A percentile compares a stretch with the other conserved stretches of the same genome.
These are phyloP conservation scores for Cornus kousa DNA, from an alignment of 148 eudicot genomes.

Conservation along the genomic window DNA sequence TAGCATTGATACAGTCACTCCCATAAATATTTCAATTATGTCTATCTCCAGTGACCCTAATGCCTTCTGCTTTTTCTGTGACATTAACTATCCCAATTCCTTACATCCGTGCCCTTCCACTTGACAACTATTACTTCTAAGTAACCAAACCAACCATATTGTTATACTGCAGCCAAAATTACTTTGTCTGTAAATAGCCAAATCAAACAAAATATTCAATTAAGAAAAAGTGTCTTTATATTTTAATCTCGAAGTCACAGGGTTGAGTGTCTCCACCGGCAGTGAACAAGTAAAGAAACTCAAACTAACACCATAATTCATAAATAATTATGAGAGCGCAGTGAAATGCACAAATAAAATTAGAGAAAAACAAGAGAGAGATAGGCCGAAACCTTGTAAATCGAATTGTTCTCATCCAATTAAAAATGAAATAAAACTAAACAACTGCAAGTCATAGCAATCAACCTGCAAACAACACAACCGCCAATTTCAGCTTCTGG, in stretches of 20 bases:
- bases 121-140: neutral
- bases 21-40: neutral
- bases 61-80: neutral
- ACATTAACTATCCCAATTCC: neutral
- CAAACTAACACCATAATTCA: too few relatives aligned
- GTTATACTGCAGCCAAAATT: neutral
- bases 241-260: too few relatives aligned
- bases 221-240: too few relatives aligned
- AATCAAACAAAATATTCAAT: too few relatives aligned
- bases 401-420: neutral
- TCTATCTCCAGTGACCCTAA: neutral
- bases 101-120: neutral
- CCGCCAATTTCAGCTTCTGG: slow-evolving; percentile 77
- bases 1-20: neutral
- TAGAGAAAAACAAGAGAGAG: neutral
- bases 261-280: too few relatives aligned
- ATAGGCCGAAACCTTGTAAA: neutral
- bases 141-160: neutral
- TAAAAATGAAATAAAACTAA: neutral
- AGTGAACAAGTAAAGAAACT: too few relatives aligned
- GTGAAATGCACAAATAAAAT: neutral
- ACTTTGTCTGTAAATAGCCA: too few relatives aligned
- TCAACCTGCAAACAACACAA: slow-evolving; percentile 90
- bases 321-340: too few relatives aligned
- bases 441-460: slow-evolving; percentile 1